Evolutionary conservation across 768 basidiomycete genomes (phyloP).

Genomic region (Leucosporidium creatinivorum): DNA sequence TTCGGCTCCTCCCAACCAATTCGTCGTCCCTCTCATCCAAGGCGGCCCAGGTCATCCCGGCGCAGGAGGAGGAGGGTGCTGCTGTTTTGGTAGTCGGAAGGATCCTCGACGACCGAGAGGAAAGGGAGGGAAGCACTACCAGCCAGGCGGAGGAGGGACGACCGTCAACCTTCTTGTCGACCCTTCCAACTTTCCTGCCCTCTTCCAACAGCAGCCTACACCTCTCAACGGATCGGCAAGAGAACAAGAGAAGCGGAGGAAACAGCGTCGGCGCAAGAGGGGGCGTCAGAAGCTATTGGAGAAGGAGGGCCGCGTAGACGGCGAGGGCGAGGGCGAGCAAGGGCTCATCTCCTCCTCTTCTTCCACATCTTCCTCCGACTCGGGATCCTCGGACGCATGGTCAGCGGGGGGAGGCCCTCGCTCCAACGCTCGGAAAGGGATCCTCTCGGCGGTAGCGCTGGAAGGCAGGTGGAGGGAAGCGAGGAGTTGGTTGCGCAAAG

Average conservation of each 20-base stretch:
- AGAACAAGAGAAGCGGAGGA: not conserved
- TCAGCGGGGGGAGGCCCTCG: not conserved
- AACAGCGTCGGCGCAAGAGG: not conserved
- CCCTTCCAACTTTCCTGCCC: not conserved
- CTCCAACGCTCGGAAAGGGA: not conserved
- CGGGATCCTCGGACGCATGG: not conserved
- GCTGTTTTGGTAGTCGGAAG: not conserved
- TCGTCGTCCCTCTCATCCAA: not conserved
- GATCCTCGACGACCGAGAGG: not conserved
- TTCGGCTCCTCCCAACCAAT: not conserved
- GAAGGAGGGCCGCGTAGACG: not conserved
- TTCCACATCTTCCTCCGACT: conserved; percentile 1
- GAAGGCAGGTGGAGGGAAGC: not conserved
- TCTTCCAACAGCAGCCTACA: not conserved
- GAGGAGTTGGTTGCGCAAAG: not conserved
- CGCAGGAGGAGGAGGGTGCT: conserved; percentile 2
- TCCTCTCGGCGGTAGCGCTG: conserved; percentile 2
- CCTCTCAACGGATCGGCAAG: not conserved
- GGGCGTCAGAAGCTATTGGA: not conserved
- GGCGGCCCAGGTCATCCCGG: not conserved
- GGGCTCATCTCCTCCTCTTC: not conserved
- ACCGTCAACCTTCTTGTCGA: conserved; percentile 22
- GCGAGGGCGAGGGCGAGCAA: not conserved
- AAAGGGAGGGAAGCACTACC: not conserved
- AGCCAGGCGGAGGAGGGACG: no score